These are phyloP conservation scores for Sindora glabra DNA, from an alignment of 306 rosid species.

Conservation along the genomic window DNA sequence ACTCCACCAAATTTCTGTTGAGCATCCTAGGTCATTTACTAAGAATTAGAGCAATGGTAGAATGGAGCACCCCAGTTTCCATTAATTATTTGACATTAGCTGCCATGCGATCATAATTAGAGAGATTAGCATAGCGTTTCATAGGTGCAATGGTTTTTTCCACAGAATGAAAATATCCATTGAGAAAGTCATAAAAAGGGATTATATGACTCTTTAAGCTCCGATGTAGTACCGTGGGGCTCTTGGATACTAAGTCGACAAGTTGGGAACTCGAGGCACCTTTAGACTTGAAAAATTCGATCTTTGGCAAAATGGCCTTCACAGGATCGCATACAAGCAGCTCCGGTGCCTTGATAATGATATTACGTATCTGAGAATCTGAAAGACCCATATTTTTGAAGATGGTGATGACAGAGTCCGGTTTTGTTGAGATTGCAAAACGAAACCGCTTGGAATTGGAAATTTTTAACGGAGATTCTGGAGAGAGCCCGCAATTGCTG, in stretches of 20 bases:
- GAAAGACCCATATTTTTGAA: conserved; percentile 3
- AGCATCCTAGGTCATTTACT: not conserved
- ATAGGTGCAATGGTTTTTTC: not conserved
- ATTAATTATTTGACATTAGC: not conserved
- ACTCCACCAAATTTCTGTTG: not conserved
- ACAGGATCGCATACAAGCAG: not conserved
- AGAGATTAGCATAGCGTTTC: not conserved
- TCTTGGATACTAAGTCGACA: not conserved
- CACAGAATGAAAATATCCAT: conserved; percentile 13
- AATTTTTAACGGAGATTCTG: conserved; percentile 8
- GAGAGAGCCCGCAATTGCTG: conserved; percentile 24
- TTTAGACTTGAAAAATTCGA: conserved; percentile 24
- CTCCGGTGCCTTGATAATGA: not conserved
- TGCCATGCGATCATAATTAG: not conserved
- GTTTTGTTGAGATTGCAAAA: conserved; percentile 11
- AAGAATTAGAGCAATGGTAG: not conserved
- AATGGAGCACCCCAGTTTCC: not conserved
- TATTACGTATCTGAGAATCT: not conserved
- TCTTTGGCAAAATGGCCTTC: conserved; percentile 16
- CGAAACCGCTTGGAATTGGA: conserved; percentile 4
- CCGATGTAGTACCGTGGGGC: not conserved
- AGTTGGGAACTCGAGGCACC: conserved; percentile 15
- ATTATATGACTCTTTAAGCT: conserved; percentile 20
- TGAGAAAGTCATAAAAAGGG: conserved; percentile 17
- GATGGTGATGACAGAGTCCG: not conserved